Evolutionary conservation across 176 grass and related monocot genomes (phyloP), one percentile per base, ranked within the genome.

Genomic region (Aegilops longissima): DNA sequence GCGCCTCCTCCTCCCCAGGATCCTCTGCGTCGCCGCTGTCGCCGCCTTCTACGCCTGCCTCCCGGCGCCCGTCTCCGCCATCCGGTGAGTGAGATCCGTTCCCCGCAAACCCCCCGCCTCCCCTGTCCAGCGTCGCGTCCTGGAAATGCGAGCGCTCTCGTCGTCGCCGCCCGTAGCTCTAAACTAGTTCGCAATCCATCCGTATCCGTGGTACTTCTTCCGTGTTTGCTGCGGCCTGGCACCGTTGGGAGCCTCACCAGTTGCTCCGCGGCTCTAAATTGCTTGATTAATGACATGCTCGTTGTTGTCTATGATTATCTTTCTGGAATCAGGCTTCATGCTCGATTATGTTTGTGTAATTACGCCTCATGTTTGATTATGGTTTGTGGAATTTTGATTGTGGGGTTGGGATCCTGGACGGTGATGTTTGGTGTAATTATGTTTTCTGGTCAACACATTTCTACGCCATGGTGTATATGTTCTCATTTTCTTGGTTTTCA

Each of bases 41-140:
- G 1, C 56, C 40, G 39, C 66, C 17, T 27, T 82, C 63, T 83
- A 11, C 66, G 80, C 84, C 33, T 74, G 6, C 81, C 38, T 90
- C 21, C 45, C 85, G 5, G 27, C 3, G 14, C 45, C 47, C 58
- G 80, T 68, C 27, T 83, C 59, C 8, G 80, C 80, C 38, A 87
- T 91, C 76, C 89, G 89, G 89, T 91, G 81, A 91, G 89, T 59
- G 35, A 79, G 89, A 87, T 73, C 88, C 36, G 70, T 18, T 67
- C 25, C 56, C 54, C 17, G 5, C 5, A 36, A 24, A 10, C 11
- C 20, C 5, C 30, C 3, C 44, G 23, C 25, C 5, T 17, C 6
- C 27, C 8, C 49, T 2, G 31, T 72, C 69, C 68, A 61, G 23
- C 35, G 3, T 12, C 81, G 13, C 81, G 33, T 61, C n/a, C 45